Evolutionary conservation across 352 stramenopile genomes (phyloP).

Genomic region (Heterotrichella gracilis): DNA sequence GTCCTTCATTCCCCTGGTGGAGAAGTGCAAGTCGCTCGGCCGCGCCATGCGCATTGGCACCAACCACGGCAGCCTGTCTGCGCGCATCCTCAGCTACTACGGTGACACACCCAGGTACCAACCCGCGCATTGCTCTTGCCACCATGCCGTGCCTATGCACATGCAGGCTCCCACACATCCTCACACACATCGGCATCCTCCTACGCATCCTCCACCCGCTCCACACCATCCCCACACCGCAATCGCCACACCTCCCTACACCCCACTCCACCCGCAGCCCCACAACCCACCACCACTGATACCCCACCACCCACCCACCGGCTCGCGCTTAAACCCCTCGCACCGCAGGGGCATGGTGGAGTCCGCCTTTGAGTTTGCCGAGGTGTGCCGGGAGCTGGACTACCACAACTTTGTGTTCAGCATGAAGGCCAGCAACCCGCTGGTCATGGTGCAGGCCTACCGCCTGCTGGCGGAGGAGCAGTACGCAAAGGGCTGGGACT

Average conservation of each 20-base stretch:
- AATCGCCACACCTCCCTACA: too few species aligned
- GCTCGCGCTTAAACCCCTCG: too few species aligned
- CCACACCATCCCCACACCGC: too few species aligned
- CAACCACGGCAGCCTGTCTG: constrained; percentile 40
- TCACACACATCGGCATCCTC: too few species aligned
- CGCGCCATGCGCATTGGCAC: constrained; percentile 43
- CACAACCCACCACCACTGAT: too few species aligned
- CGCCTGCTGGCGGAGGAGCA: constrained; percentile 34
- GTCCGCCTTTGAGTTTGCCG: constrained; percentile 38
- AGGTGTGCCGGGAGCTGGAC: constrained; percentile 39
- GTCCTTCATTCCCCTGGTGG: constrained; percentile 24
- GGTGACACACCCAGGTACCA: neutral
- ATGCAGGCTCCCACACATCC: too few species aligned
- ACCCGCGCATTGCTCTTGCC: too few species aligned
- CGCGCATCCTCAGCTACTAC: constrained; percentile 26
- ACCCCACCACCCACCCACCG: too few species aligned
- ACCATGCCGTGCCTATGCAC: too few species aligned
- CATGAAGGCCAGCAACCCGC: constrained; percentile 46
- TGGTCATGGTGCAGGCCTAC: constrained; percentile 49
- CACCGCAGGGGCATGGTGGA: constrained; percentile 51
- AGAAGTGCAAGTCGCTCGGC: constrained; percentile 40
- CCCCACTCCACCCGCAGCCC: too few species aligned
- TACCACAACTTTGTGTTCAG: constrained; percentile 54
- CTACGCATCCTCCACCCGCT: too few species aligned
- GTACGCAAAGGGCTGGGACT: constrained; percentile 38